A percentile compares a stretch with the other conserved stretches of the same genome.
Conservation (phyloP, 306 rosid genomes). For the Coriaria nepalensis region DNA sequence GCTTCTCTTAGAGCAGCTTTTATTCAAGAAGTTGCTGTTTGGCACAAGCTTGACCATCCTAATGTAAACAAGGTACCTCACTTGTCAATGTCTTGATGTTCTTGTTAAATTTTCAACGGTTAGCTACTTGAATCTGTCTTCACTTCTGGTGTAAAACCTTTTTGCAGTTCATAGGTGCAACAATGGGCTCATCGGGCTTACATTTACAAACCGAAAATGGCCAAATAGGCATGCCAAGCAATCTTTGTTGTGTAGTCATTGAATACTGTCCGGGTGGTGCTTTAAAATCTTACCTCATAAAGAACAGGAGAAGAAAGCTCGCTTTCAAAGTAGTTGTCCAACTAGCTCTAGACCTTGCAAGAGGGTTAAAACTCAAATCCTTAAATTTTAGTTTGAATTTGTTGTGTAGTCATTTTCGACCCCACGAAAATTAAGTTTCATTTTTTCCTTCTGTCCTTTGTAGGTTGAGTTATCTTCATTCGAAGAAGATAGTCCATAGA, state of each 20-base stretch:
- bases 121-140: too few species aligned
- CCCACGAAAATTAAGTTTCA: too few species aligned
- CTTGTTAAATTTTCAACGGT: too few species aligned
- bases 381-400: constrained; percentile 25
- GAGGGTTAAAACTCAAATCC: constrained; percentile 52
- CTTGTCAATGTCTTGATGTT: constrained; percentile 7
- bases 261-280: constrained; percentile 99
- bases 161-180: constrained; percentile 88
- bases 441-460: constrained; percentile 8
- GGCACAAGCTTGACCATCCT: constrained; percentile 99
- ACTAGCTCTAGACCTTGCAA: constrained; percentile 92
- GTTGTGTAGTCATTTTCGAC: neutral
- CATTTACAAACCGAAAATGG: constrained; percentile 82
- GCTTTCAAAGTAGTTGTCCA: constrained; percentile 96
- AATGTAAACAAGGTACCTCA: constrained; percentile 78
- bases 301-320: constrained; percentile 84
- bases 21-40: constrained; percentile 94
- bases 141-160: neutral
- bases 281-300: constrained; percentile 87
- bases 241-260: constrained; percentile 82
- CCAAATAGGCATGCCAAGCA: constrained; percentile 92
- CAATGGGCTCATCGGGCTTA: constrained; percentile 80
- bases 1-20: constrained; percentile 93
- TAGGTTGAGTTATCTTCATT: constrained; percentile 93
- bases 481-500: constrained; percentile 80